phyloP scores from a whole-genome alignment of 2,329 filamentous ascomycete species.

The Monilinia laxa region DNA sequence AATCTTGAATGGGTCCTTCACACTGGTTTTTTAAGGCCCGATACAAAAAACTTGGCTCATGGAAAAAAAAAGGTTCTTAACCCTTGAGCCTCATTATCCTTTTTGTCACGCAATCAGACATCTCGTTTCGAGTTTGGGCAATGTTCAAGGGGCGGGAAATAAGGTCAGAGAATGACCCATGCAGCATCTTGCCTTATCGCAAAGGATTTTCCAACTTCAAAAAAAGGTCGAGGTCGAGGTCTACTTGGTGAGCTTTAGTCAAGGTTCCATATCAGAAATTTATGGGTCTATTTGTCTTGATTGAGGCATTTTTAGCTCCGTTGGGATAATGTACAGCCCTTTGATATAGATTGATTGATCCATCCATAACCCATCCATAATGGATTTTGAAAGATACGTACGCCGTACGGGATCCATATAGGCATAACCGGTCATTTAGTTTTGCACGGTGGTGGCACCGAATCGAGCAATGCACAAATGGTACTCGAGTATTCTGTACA shows the following conservation, averaged over 20 bases:
- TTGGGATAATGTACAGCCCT: not conserved
- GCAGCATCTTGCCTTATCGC: conserved; percentile 12
- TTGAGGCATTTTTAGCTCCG: conserved; percentile 7
- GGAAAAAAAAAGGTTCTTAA: conserved; percentile 1
- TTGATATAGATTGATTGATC: not conserved
- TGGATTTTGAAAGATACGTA: conserved; percentile 3
- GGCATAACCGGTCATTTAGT: not conserved
- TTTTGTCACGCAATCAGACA: conserved; percentile 16
- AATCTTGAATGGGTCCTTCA: not conserved
- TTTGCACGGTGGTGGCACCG: not conserved
- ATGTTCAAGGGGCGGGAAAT: not conserved
- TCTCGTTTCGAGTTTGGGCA: not conserved
- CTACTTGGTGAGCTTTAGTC: not conserved
- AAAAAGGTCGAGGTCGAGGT: not conserved
- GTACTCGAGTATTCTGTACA: not conserved
- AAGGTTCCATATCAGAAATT: not conserved
- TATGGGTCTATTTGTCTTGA: not conserved
- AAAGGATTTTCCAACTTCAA: conserved; percentile 2
- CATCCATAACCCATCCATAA: not conserved
- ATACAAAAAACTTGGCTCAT: conserved; percentile 8
- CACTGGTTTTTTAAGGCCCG: conserved; percentile 9
- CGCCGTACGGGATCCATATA: not conserved
- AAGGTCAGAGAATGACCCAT: conserved; percentile 5
- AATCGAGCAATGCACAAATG: conserved; percentile 1
- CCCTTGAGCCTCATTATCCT: conserved; percentile 12